Percentiles rank a stretch among this genome's conserved stretches.
phyloP scores from a whole-genome alignment of 352 stramenopile species.

The Pythium aphanidermatum region DNA sequence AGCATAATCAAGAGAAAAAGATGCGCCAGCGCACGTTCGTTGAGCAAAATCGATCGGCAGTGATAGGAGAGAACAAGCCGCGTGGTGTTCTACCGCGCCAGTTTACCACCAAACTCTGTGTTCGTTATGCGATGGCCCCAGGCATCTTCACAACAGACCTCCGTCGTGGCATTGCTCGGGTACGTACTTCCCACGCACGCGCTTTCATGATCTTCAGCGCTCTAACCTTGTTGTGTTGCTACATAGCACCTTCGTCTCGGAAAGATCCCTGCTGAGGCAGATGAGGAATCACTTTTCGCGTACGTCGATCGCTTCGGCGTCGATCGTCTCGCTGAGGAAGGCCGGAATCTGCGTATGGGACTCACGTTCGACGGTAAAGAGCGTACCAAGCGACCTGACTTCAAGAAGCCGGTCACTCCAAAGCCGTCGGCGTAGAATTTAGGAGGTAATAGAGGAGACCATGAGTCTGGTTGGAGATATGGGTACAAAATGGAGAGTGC shows the following conservation, averaged over 20 bases:
- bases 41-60: constrained; percentile 40
- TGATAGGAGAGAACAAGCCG: constrained; percentile 31
- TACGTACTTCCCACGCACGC: constrained; percentile 18
- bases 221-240: constrained; percentile 1
- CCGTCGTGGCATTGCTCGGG: constrained; percentile 47
- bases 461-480: no score
- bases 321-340: constrained; percentile 48
- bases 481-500: no score
- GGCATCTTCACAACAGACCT: constrained; percentile 74
- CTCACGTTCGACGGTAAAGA: not conserved
- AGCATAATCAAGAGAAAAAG: constrained; percentile 28
- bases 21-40: constrained; percentile 41
- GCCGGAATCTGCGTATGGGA: constrained; percentile 50
- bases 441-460: no score
- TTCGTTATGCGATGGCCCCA: constrained; percentile 57
- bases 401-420: no score
- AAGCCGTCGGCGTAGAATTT: no score
- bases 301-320: constrained; percentile 54
- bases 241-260: constrained; percentile 50
- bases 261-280: constrained; percentile 43
- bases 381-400: no score
- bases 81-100: constrained; percentile 56
- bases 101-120: constrained; percentile 76
- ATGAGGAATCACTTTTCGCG: constrained; percentile 50
- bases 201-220: not conserved